Base-by-base conservation (phyloP, 2,329 filamentous ascomycete genomes). In the Pestalotiopsis sp. region DNA sequence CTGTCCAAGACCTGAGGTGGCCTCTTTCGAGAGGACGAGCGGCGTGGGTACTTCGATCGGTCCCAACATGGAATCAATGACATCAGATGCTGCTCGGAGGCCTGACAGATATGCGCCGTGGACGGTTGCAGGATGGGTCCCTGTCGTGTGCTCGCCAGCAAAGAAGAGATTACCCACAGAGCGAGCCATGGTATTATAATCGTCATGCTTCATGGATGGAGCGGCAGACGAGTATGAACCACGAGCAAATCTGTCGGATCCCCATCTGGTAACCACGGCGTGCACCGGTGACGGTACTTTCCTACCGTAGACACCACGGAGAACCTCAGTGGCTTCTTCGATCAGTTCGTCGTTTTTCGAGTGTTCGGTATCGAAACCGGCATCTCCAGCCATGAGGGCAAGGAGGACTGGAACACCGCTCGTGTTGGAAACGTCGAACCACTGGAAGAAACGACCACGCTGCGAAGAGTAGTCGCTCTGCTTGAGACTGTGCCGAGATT, bases 221-320 rank as follows among this genome's bases (percentile, higher is more conserved):
- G 93, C 95, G 1, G 97, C 94, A 72, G 94, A 98, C 2, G 97
- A 99, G 81, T 99, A 99, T 78, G 93, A 98, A 39, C 96, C 96
- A 71, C 92, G 87, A n/a, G 95, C 92, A 79, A 97, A 99, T 20
- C 89, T 90, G 79, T 99, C 96, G 56, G 91, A 92, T 27, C 91
- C 93, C 96, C 96, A 99, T 71, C 95, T 89, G 25, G 96, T 99
- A 57, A 99, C 89, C 61, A 99, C 91, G 2, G 93, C 90, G 80
- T 99, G 95, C 2, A 91, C 83, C 0, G 97, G 96, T 61, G 90
- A 85, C 0, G 95, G 94, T 0, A 98, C 92, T 38, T 84, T 79
- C 14, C 82, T 76, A 1, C 90, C 88, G 75, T 97, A 98, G 61
- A 97, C 90, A 72, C 89, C 90, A 58, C 90, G 89, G 23, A 98